phyloP scores from a whole-genome alignment of 352 stramenopile species.

The Poterioochromonas sp. region DNA sequence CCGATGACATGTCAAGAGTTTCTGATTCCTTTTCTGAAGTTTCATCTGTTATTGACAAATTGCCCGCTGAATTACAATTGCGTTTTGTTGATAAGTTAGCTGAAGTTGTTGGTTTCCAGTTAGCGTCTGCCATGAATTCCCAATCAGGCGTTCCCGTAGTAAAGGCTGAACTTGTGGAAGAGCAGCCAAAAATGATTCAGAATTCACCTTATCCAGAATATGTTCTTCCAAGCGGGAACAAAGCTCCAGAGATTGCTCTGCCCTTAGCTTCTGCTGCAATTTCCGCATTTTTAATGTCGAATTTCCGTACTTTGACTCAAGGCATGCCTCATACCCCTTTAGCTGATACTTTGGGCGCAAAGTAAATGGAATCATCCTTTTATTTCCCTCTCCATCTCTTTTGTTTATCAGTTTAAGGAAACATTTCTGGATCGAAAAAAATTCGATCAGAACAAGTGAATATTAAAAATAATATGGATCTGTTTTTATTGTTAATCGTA shows the following conservation, averaged over 20 bases:
- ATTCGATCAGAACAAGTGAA: too few species aligned
- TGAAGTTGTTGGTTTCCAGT: constrained; percentile 17
- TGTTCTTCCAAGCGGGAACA: constrained; percentile 5
- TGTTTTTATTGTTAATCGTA: too few species aligned
- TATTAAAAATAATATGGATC: too few species aligned
- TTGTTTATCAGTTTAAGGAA: too few species aligned
- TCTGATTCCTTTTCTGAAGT: too few species aligned
- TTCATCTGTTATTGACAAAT: too few species aligned
- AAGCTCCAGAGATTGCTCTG: constrained; percentile 35
- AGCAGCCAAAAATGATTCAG: not conserved
- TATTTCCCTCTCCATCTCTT: too few species aligned
- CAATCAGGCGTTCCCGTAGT: not conserved
- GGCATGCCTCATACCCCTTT: too few species aligned
- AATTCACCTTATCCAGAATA: not conserved
- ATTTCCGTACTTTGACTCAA: not conserved
- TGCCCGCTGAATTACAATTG: constrained; percentile 17
- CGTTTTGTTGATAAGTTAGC: constrained; percentile 34
- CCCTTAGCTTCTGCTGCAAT: constrained; percentile 35
- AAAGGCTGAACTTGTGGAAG: not conserved
- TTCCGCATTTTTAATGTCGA: constrained; percentile 17
- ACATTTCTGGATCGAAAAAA: too few species aligned
- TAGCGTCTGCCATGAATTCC: not conserved
- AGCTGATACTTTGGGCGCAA: too few species aligned
- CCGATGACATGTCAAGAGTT: too few species aligned
- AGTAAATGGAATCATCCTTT: too few species aligned